phyloP scores from a whole-genome alignment of 2,329 filamentous ascomycete species.

The Annulohypoxylon truncatum region DNA sequence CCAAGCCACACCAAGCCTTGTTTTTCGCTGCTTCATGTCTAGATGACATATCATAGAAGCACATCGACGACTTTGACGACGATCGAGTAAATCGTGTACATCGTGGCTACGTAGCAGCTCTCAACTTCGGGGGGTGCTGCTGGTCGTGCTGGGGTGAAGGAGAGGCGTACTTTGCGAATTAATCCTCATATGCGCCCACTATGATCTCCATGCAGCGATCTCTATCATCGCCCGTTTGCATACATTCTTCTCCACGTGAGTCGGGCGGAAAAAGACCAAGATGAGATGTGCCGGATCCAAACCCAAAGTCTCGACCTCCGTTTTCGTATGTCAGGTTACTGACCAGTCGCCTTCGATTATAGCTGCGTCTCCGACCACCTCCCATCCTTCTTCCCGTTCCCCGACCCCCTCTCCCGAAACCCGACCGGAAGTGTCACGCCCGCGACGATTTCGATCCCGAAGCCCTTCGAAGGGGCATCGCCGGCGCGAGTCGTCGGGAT shows the following conservation, averaged over 20 bases:
- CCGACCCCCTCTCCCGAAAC: conserved; percentile 66
- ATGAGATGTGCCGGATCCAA: conserved; percentile 14
- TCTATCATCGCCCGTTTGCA: conserved; percentile 70
- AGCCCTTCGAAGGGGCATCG: conserved; percentile 60
- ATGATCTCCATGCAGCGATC: conserved; percentile 73
- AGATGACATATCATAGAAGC: conserved; percentile 31
- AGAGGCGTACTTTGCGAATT: conserved; percentile 42
- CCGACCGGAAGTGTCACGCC: conserved; percentile 61
- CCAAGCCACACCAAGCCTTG: conserved; percentile 24
- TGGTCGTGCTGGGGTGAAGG: conserved; percentile 53
- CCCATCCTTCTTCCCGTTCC: conserved; percentile 63
- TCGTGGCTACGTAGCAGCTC: conserved; percentile 46
- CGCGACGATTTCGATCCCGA: conserved; percentile 64
- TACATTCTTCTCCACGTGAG: conserved; percentile 70
- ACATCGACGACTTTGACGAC: conserved; percentile 16
- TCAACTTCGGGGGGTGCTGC: conserved; percentile 45
- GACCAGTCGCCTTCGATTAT: conserved; percentile 41
- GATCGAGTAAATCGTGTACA: conserved; percentile 38
- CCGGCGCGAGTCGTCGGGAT: conserved; percentile 56
- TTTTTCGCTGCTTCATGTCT: conserved; percentile 28
- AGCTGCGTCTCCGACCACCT: conserved; percentile 65
- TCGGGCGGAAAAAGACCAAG: conserved; percentile 47
- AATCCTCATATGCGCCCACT: conserved; percentile 58
- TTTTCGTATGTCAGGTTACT: conserved; percentile 33
- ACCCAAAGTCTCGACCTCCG: conserved; percentile 20